Base-by-base conservation (phyloP, 2,329 filamentous ascomycete genomes). In the Fusarium armeniacum region DNA sequence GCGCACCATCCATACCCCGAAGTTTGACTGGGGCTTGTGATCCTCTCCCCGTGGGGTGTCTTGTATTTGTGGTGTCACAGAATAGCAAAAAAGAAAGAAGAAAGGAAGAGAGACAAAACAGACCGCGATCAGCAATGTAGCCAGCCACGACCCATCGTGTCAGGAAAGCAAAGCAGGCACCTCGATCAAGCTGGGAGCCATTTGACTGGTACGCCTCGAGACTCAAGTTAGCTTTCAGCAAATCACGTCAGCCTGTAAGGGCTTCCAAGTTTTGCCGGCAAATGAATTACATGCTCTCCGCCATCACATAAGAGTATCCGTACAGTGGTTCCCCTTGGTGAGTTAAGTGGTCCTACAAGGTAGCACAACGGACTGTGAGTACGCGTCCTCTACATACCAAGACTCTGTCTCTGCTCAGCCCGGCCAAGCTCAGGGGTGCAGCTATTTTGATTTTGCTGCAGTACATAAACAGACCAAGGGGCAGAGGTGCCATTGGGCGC, bases 181-280 rank as follows among this genome's bases (percentile, higher is more conserved):
- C 33, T 38, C 32, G 30, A 20, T 22, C 26, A 36, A 50, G n/a
- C n/a, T 45, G 22, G 20, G 41, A 47, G 41, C 22, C 22, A 22
- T 35, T 22, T 45, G 54, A 59, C 58, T 64, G 54, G 67, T 38
- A 70, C 67, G 58, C 62, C 51, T 70, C 62, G 16, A 51, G 33
- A 51, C 33, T 40, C 49, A 53, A 43, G 22, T 46, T 51, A 35
- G 15, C 28, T 47, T 40, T 43, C 50, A 63, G n/a, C 54, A 43
- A 58, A 70, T 70, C 67, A 70, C 62, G 67, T 70, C 67, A 70
- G 67, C 67, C 24, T 52, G 24, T 41, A 40, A 51, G 45, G n/a
- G 62, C 58, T 67, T 67, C 49, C 61, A 44, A 33, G 53, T 43
- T 64, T 64, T 47, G 26, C 26, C 22, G 15, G 46, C 41, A 38